These are phyloP conservation scores for Tetrapisispora phaffii DNA, from an alignment of 805 yeast species.

Conservation along the genomic window DNA sequence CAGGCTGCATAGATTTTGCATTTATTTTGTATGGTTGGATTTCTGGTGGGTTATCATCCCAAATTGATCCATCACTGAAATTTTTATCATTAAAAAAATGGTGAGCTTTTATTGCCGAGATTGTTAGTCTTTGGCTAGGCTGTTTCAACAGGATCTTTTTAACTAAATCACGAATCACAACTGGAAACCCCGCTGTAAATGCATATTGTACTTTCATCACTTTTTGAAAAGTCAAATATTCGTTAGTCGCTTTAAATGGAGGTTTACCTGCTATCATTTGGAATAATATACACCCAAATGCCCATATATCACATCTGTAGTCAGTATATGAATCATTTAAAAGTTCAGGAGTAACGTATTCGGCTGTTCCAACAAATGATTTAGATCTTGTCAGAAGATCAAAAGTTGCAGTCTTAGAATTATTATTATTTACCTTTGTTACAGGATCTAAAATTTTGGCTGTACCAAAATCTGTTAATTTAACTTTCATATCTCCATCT, in stretches of 20 bases:
- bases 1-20: constrained; percentile 71
- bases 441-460: constrained; percentile 56
- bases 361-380: constrained; percentile 82
- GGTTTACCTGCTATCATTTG: constrained; percentile 94
- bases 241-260: constrained; percentile 77
- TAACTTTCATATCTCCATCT: constrained; percentile 49
- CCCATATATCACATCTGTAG: constrained; percentile 95
- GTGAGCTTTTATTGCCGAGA: constrained; percentile 51
- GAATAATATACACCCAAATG: constrained; percentile 90
- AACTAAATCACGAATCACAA: constrained; percentile 59
- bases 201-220: constrained; percentile 74
- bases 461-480: constrained; percentile 78
- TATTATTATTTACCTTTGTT: constrained; percentile 29
- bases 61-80: constrained; percentile 47
- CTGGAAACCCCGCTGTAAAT: constrained; percentile 77
- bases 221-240: constrained; percentile 72
- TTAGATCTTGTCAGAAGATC: constrained; percentile 62
- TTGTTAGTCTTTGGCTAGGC: constrained; percentile 53
- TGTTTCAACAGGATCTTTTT: constrained; percentile 55
- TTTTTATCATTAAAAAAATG: constrained; percentile 48
- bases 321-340: constrained; percentile 74
- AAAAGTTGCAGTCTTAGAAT: constrained; percentile 30
- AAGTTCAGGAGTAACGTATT: constrained; percentile 73
- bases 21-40: constrained; percentile 62
- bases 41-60: constrained; percentile 54